phyloP scores from a whole-genome alignment of 1,284 basidiomycete species.

The Ceratobasidium sp. region DNA sequence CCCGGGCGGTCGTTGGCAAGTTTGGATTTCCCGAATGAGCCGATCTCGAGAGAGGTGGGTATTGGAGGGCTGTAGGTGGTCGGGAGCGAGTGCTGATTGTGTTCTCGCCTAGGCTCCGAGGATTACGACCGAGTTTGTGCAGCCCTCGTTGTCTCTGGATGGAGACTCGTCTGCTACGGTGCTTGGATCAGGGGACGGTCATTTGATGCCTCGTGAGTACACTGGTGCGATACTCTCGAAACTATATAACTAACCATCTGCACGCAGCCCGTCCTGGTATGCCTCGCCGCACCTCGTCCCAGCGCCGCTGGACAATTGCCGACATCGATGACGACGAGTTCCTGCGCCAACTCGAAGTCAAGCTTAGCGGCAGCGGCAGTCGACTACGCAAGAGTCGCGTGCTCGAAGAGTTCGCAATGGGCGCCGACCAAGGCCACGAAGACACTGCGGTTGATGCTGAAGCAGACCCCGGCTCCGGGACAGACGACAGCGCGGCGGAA shows the following conservation, averaged over 20 bases:
- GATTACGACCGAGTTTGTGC: conserved; percentile 33
- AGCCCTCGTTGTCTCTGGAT: not conserved
- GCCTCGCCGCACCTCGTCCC: conserved; percentile 37
- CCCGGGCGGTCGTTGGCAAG: conserved; percentile 16
- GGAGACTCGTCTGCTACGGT: conserved; percentile 1
- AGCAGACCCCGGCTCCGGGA: conserved; percentile 44
- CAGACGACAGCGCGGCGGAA: conserved; percentile 48
- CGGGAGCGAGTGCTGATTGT: not conserved
- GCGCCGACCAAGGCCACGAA: conserved; percentile 41
- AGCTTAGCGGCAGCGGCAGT: conserved; percentile 22
- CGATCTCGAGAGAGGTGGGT: conserved; percentile 21
- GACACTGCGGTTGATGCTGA: conserved; percentile 48
- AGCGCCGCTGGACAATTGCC: conserved; percentile 53
- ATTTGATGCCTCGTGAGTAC: conserved; percentile 26
- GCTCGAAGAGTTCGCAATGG: conserved; percentile 44
- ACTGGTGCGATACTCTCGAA: not conserved
- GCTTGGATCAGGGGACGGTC: conserved; percentile 12
- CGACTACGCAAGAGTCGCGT: conserved; percentile 51
- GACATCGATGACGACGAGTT: conserved; percentile 55
- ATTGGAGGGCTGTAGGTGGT: not conserved
- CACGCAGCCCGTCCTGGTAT: conserved; percentile 36
- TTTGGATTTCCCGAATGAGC: conserved; percentile 2
- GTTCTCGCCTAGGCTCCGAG: conserved; percentile 21
- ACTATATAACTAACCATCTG: not conserved
- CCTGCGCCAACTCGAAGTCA: conserved; percentile 52